A percentile compares a stretch with the other conserved stretches of the same genome.
phyloP scores from a whole-genome alignment of 2,329 filamentous ascomycete genomes.

The Penicillium nordicum region DNA sequence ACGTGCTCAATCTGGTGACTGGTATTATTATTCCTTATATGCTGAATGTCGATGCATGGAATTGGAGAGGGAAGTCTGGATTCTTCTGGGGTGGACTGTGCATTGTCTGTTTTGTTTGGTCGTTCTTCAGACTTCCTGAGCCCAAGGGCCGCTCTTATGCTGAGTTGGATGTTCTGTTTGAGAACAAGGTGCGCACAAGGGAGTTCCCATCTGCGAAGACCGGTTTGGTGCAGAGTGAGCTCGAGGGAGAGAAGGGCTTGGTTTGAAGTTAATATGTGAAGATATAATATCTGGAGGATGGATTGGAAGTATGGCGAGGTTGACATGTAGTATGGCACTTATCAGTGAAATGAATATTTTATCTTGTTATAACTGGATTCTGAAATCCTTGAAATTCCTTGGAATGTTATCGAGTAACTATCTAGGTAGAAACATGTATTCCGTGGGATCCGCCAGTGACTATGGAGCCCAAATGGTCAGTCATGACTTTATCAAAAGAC shows the following conservation, averaged over 20 bases:
- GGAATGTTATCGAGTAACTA: too few relatives aligned
- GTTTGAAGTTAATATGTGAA: background rate
- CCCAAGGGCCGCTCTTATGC: conserved; percentile 73
- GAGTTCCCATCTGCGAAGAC: conserved; percentile 59
- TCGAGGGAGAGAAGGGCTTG: background rate
- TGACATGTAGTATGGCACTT: background rate
- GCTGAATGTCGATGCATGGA: conserved; percentile 77
- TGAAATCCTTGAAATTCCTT: background rate
- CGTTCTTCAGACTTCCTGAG: conserved; percentile 72
- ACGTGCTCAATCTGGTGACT: conserved; percentile 44
- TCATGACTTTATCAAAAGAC: too few relatives aligned
- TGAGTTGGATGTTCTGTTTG: conserved; percentile 76
- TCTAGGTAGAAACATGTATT: background rate
- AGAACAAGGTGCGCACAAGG: conserved; percentile 62
- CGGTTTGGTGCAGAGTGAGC: conserved; percentile 17
- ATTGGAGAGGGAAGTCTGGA: conserved; percentile 76
- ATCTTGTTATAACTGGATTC: background rate
- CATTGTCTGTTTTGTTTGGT: conserved; percentile 71
- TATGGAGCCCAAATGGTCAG: too few relatives aligned
- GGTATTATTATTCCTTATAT: conserved; percentile 80
- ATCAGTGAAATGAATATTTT: background rate
- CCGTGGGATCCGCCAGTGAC: too few relatives aligned
- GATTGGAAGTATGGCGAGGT: background rate
- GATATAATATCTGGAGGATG: background rate
- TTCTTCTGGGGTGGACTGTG: conserved; percentile 80